phyloP scores from a whole-genome alignment of 352 stramenopile species.

The Phytopythium sindhum region DNA sequence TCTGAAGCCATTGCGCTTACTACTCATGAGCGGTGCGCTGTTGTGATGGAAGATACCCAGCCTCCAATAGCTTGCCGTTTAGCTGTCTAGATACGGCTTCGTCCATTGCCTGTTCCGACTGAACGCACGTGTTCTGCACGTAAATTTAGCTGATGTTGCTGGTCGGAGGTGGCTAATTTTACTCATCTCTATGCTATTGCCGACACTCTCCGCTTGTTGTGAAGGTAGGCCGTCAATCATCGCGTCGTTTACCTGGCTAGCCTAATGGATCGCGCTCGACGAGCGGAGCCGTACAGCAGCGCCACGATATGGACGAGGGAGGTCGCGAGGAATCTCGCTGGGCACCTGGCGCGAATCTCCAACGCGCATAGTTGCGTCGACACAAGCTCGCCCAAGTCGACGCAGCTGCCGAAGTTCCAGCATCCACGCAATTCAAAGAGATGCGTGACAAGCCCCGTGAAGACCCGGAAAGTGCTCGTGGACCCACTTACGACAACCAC shows the following conservation, averaged over 20 bases:
- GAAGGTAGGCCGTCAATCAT: not conserved
- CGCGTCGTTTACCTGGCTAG: too few relatives aligned
- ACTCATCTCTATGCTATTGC: not conserved
- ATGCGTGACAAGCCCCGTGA: constrained; percentile 45
- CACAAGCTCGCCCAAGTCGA: constrained; percentile 58
- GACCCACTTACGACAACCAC: not conserved
- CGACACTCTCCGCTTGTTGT: not conserved
- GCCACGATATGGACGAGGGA: constrained; percentile 75
- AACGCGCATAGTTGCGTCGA: constrained; percentile 74
- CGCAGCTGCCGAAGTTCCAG: constrained; percentile 45
- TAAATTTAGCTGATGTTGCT: not conserved
- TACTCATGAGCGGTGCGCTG: not conserved
- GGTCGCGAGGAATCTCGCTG: constrained; percentile 63
- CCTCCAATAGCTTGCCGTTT: too few relatives aligned
- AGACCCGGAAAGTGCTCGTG: constrained; percentile 19
- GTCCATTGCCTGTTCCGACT: too few relatives aligned
- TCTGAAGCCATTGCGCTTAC: not conserved
- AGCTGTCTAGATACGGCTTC: too few relatives aligned
- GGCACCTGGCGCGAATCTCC: constrained; percentile 62
- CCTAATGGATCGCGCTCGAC: constrained; percentile 61
- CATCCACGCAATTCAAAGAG: constrained; percentile 31
- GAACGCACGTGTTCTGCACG: not conserved
- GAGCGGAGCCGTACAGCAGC: constrained; percentile 75
- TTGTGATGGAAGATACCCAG: too few relatives aligned
- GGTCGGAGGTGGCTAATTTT: not conserved